Conservation (phyloP, 768 basidiomycete species). For the Suillus brevipes region DNA sequence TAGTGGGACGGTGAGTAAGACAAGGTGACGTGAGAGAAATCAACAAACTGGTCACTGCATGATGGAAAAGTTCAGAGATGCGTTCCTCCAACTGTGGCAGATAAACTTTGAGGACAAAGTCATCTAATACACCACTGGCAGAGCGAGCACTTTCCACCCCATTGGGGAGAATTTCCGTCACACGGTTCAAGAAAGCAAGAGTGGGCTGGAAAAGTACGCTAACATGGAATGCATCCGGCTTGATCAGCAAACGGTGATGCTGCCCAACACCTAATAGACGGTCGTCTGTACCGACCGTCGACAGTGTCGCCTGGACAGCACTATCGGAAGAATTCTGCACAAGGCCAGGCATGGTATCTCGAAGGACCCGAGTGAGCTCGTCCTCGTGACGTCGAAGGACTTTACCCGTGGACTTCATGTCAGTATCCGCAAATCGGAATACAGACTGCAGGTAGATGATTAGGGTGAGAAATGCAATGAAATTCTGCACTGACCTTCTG, state of each 20-base stretch:
- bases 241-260: constrained; percentile 82
- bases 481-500: constrained; percentile 54
- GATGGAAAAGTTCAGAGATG: constrained; percentile 83
- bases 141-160: constrained; percentile 65
- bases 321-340: constrained; percentile 71
- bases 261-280: constrained; percentile 70
- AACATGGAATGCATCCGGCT: constrained; percentile 93
- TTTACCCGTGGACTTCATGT: constrained; percentile 68
- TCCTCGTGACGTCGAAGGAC: constrained; percentile 78
- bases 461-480: not conserved
- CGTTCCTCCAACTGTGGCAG: constrained; percentile 95
- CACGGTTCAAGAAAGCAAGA: constrained; percentile 74
- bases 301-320: constrained; percentile 57
- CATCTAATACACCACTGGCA: constrained; percentile 77
- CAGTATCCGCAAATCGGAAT: constrained; percentile 92
- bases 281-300: constrained; percentile 69
- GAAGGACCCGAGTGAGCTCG: constrained; percentile 76
- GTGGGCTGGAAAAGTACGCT: constrained; percentile 94
- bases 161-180: constrained; percentile 70
- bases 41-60: constrained; percentile 70
- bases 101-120: constrained; percentile 91
- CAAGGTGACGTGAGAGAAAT: not conserved
- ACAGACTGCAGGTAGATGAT: constrained; percentile 52
- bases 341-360: constrained; percentile 92
- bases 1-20: constrained; percentile 26